Conservation (phyloP, 2,329 filamentous ascomycete genomes). For the Endoconidiophora polonica region DNA sequence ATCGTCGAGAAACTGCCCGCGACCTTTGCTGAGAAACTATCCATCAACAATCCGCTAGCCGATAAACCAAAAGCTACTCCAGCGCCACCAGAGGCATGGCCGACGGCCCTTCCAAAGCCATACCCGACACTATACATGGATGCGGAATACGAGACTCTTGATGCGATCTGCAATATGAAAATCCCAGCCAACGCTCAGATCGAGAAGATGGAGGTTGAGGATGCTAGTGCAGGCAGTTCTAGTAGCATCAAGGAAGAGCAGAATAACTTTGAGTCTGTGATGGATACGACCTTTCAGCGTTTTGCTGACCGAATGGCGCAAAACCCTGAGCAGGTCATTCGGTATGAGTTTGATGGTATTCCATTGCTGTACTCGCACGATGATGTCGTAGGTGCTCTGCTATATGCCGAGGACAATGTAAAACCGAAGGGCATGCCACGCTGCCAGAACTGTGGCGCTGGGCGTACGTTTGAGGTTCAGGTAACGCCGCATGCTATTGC, state of each 20-base stretch:
- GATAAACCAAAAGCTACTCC: conserved; percentile 18
- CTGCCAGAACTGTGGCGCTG: conserved; percentile 59
- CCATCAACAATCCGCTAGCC: conserved; percentile 41
- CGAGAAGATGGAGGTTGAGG: conserved; percentile 24
- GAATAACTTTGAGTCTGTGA: conserved; percentile 53
- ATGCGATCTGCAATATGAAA: conserved; percentile 33
- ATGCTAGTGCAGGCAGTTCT: conserved; percentile 17
- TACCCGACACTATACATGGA: conserved; percentile 73
- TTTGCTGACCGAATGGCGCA: conserved; percentile 64
- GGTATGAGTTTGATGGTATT: conserved; percentile 58
- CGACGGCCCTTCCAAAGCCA: conserved; percentile 44
- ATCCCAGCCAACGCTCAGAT: conserved; percentile 34
- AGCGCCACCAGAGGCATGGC: conserved; percentile 59
- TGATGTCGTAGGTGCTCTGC: conserved; percentile 53
- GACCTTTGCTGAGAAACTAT: conserved; percentile 59
- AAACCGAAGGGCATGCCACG: conserved; percentile 41
- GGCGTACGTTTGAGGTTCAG: conserved; percentile 79
- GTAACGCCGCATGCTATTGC: conserved; percentile 79
- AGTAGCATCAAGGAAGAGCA: conserved; percentile 36
- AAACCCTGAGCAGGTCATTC: conserved; percentile 68
- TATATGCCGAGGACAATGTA: conserved; percentile 23
- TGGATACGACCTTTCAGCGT: conserved; percentile 63
- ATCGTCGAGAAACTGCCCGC: conserved; percentile 29
- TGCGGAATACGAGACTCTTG: conserved; percentile 81
- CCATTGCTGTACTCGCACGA: conserved; percentile 67